A percentile compares a stretch with the other conserved stretches of the same genome.
phyloP scores from a whole-genome alignment of 441 rosid species.

The Mallotus repandus region DNA sequence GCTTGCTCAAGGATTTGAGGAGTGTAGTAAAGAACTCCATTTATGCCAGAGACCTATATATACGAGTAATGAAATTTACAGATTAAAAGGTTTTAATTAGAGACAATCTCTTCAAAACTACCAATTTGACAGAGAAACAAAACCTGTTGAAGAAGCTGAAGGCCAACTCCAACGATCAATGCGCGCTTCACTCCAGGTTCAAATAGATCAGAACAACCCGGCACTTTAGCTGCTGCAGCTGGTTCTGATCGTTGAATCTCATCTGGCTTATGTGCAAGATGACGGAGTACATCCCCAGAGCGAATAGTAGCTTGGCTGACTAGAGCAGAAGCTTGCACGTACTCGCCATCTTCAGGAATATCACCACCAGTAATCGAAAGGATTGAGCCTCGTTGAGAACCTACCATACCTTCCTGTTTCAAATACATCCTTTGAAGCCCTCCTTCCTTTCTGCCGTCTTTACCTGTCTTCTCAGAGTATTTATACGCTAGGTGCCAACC shows the following conservation, averaged over 20 bases:
- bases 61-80: neutral
- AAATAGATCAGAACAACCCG: conserved; percentile 51
- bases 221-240: conserved; percentile 42
- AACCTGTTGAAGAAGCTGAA: conserved; percentile 85
- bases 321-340: conserved; percentile 66
- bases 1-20: conserved; percentile 97
- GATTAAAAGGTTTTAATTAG: neutral
- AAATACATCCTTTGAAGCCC: conserved; percentile 77
- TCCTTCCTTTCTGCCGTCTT: conserved; percentile 69
- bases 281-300: conserved; percentile 42
- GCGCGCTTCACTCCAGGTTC: conserved; percentile 90
- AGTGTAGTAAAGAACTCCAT: conserved; percentile 92
- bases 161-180: conserved; percentile 64
- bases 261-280: conserved; percentile 53
- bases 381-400: conserved; percentile 54
- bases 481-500: conserved; percentile 98
- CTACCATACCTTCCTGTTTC: conserved; percentile 61
- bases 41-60: conserved; percentile 85
- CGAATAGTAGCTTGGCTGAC: conserved; percentile 65
- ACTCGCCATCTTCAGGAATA: conserved; percentile 38
- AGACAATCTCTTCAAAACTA: neutral
- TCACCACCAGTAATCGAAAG: conserved; percentile 48
- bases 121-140: neutral
- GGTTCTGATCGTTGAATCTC: conserved; percentile 54
- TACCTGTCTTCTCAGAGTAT: conserved; percentile 60